Evolutionary conservation across 768 basidiomycete species (phyloP).

Genomic region (Cyclocybe aegerita): DNA sequence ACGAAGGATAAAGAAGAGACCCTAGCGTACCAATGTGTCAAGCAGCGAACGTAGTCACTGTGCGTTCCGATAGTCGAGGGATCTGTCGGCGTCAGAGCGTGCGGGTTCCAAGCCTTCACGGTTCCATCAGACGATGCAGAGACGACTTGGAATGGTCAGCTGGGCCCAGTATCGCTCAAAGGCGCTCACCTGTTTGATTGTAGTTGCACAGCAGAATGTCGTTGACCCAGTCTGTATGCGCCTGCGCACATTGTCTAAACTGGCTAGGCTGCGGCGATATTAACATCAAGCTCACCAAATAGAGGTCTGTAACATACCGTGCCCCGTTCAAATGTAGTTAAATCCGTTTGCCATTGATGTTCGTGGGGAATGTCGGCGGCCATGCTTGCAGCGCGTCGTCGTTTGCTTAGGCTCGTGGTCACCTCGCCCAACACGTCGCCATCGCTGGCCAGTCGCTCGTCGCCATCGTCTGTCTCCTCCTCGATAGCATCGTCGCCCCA

Average conservation of each 20-base stretch:
- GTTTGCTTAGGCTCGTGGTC: constrained; percentile 22
- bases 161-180: constrained; percentile 5
- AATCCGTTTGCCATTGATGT: constrained; percentile 78
- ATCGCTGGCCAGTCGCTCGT: constrained; percentile 58
- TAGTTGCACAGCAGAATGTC: constrained; percentile 89
- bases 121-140: constrained; percentile 97
- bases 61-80: constrained; percentile 75
- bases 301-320: constrained; percentile 38
- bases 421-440: constrained; percentile 82
- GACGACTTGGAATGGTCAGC: constrained; percentile 49
- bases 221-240: constrained; percentile 96
- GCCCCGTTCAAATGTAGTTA: constrained; percentile 44
- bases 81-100: constrained; percentile 54
- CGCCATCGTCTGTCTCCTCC: constrained; percentile 64
- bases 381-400: constrained; percentile 34
- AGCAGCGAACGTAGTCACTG: constrained; percentile 83
- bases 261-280: constrained; percentile 22
- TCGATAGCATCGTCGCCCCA: constrained; percentile 73
- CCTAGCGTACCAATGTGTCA: constrained; percentile 63
- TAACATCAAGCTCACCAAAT: background rate
- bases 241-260: constrained; percentile 88
- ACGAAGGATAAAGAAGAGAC: background rate
- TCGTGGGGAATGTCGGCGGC: constrained; percentile 57
- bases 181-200: constrained; percentile 74
- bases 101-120: constrained; percentile 91